Evolutionary conservation across 2,329 filamentous ascomycete genomes (phyloP), one percentile per base, ranked within the genome.

Genomic region (Cadophora luteo-olivacea): DNA sequence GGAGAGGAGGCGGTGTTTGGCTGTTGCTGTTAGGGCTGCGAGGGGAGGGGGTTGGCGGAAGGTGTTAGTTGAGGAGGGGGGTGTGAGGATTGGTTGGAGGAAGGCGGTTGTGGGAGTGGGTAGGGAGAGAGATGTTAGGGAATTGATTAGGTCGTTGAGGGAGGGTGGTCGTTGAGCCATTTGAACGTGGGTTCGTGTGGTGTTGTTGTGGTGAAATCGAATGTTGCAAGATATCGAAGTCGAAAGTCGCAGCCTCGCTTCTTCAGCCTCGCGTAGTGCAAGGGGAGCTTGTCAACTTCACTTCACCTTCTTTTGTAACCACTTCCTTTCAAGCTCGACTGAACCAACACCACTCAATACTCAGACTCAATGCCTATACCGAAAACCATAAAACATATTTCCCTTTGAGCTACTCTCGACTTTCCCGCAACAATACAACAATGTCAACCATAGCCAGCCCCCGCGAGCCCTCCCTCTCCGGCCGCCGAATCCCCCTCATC

Each of bases 1-100:
- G 36, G 90, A 87, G 5, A 97, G 86, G 12, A 98, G 83, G 65
- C 93, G 93, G 73, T 94, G 91, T 72, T 92, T 89, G 48, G 92
- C 92, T 2, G 94, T 96, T 70, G 93, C 92, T 49, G 61, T 49
- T 25, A 76, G 65, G 22, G 67, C 66, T 19, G 85, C 80, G 68
- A 91, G 78, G 77, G 95, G 88, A 7, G 69, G 72, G 19, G 58
- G 67, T 19, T 63, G 69, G 49, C 41, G 41, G 41, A 45, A 45
- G 41, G 36, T 63, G 38, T 67, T 66, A n/a, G 16, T 52, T 49
- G 41, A 32, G 32, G 54, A 52, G 60, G 25, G 32, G 49, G 61
- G 68, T 22, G 38, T 67, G 65, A 77, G 71, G 64, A 75, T 76
- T 7, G 74, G 70, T 4, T 54, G 32, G 8, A 75, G 72, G 69